Base-by-base conservation (phyloP, 176 grass and related monocot species). In the Saccharum officinarum region DNA sequence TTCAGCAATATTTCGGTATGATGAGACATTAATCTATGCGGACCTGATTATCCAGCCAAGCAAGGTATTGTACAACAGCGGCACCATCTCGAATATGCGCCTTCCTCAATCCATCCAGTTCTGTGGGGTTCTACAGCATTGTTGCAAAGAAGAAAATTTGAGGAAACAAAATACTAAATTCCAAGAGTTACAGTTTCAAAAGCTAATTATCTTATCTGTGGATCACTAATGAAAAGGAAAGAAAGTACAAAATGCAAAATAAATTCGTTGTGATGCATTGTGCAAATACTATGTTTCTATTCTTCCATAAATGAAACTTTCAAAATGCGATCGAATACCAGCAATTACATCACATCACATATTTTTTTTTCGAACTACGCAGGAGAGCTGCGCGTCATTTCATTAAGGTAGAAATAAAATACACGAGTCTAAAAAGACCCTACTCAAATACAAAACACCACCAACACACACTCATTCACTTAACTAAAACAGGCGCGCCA, bases 31-130 rank as follows among this genome's bases (percentile, higher is more conserved):
- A 74, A 78, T 69, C 76, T 83, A 71, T 75, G 75, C 83, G 69
- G 40, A 99, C 93, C 93, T 96, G 84, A 80, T 82, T 96, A 87
- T 99, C 97, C 71, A 99, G 82, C 93, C 97, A 99, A 86, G 92
- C 86, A 80, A 99, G 78, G 70, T 88, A 96, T 67, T 99, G 93
- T 13, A 96, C 97, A 84, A 99, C 84, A 87, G 97, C 97, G 2
- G 86, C 90, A 31, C 97, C 97, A 91, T 99, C 97, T 80, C 97
- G 88, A 92, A 99, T 85, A 77, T 99, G 97, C 25, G 93, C 93
- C 69, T 94, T 98, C 83, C 89, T 92, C 87, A 98, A 88, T 67
- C 97, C 97, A 87, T 94, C 88, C 78, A 98, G 82, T 79, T 98
- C 97, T 30, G 42, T 31, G 14, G 88, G 82, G 91, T 96, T 99